Conservation (phyloP, 768 basidiomycete genomes). For the Suillus subluteus region DNA sequence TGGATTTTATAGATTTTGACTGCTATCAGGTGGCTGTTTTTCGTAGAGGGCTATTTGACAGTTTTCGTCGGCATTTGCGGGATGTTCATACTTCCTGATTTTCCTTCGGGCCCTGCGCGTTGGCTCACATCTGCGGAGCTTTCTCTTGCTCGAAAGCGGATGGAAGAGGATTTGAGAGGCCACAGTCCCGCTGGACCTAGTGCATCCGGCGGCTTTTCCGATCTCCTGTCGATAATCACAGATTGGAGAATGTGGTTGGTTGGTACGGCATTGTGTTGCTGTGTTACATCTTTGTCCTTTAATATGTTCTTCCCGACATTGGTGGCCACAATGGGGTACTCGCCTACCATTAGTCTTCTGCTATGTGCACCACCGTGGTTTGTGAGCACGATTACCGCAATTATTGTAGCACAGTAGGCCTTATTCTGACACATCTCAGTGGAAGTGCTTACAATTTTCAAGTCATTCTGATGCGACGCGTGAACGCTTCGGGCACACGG, state of each 20-base stretch:
- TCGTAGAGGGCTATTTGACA: slow-evolving; percentile 61
- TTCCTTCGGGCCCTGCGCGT: slow-evolving; percentile 54
- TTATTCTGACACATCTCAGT: neutral
- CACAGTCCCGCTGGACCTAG: slow-evolving; percentile 51
- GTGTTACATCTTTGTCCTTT: slow-evolving; percentile 58
- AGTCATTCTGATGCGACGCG: slow-evolving; percentile 70
- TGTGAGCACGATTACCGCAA: slow-evolving; percentile 34
- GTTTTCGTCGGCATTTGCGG: slow-evolving; percentile 51
- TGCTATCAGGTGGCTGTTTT: slow-evolving; percentile 64
- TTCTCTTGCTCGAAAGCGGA: slow-evolving; percentile 53
- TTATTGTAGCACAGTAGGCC: slow-evolving; percentile 19
- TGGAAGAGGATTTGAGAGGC: slow-evolving; percentile 61
- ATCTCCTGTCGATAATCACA: slow-evolving; percentile 55
- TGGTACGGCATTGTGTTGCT: slow-evolving; percentile 54
- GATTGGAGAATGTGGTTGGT: slow-evolving; percentile 87
- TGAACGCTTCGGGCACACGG: slow-evolving; percentile 74
- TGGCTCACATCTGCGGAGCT: slow-evolving; percentile 61
- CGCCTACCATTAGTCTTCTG: slow-evolving; percentile 59
- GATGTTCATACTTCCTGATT: slow-evolving; percentile 70
- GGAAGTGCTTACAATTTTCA: neutral
- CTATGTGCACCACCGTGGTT: slow-evolving; percentile 75
- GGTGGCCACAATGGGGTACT: slow-evolving; percentile 67
- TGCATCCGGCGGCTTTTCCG: slow-evolving; percentile 36
- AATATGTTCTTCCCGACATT: slow-evolving; percentile 79
- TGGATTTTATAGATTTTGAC: neutral